These are phyloP conservation scores for Crithidia bombi DNA, from an alignment of 208 protist genomes.

Conservation along the genomic window DNA sequence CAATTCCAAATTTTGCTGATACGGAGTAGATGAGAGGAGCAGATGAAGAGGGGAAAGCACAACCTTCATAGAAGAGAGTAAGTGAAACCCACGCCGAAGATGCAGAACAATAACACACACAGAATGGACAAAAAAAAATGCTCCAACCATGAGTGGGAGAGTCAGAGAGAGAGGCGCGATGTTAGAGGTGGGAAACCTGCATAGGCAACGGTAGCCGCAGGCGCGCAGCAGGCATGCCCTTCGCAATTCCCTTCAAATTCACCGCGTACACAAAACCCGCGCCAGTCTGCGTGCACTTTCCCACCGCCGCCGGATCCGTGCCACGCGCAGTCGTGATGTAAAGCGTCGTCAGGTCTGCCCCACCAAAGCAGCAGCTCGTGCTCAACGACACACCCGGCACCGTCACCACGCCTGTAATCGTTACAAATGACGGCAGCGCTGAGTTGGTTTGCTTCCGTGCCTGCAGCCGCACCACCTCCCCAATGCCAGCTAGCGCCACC, in stretches of 20 bases:
- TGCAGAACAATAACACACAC: no score
- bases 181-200: neutral
- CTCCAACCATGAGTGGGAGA: slow-evolving; percentile 13
- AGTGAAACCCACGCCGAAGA: no score
- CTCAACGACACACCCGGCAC: slow-evolving; percentile 19
- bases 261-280: slow-evolving; percentile 35
- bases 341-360: slow-evolving; percentile 27
- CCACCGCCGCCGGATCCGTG: slow-evolving; percentile 23
- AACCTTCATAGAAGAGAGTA: no score
- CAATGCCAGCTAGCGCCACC: slow-evolving; percentile 33
- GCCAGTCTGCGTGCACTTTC: slow-evolving; percentile 20
- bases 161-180: neutral
- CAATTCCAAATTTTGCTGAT: no score
- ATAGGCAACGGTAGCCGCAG: slow-evolving; percentile 3
- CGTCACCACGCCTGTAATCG: slow-evolving; percentile 29
- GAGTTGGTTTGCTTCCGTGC: neutral
- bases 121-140: slow-evolving; percentile 1
- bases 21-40: no score
- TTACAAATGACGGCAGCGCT: neutral
- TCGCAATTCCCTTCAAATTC: slow-evolving; percentile 31
- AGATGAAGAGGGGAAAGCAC: no score
- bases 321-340: slow-evolving; percentile 40
- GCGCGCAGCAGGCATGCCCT: slow-evolving; percentile 22
- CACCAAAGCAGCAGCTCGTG: slow-evolving; percentile 45
- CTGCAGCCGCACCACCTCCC: slow-evolving; percentile 35